These are phyloP conservation scores for Seminavis robusta DNA, from an alignment of 108 stramenopile species.

Conservation along the genomic window DNA sequence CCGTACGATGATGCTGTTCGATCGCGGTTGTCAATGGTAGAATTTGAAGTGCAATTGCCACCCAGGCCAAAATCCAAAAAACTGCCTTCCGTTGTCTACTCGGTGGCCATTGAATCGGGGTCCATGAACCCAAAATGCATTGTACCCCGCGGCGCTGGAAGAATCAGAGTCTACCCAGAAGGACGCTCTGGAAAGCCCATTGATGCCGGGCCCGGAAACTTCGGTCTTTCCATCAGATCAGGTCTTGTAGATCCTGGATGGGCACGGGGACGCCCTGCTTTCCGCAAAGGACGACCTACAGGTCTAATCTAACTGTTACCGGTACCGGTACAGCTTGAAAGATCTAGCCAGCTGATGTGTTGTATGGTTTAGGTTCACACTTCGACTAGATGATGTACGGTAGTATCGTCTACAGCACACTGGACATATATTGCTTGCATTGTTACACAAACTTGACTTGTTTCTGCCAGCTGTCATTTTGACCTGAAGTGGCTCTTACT, in stretches of 20 bases:
- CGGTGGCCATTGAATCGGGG: constrained; percentile 51
- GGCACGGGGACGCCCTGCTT: constrained; percentile 61
- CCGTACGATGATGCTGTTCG: constrained; percentile 47
- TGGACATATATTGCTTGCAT: constrained; percentile 49
- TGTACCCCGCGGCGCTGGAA: constrained; percentile 54
- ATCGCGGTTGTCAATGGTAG: constrained; percentile 26
- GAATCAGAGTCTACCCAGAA: constrained; percentile 53
- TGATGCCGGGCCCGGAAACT: constrained; percentile 44
- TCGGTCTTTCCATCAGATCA: constrained; percentile 51
- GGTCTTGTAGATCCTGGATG: constrained; percentile 79
- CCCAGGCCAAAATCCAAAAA: constrained; percentile 13
- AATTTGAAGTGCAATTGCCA: constrained; percentile 37
- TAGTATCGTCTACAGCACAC: constrained; percentile 48
- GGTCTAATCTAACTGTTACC: constrained; percentile 57
- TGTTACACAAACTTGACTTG: constrained; percentile 65
- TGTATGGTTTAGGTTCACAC: too few species aligned
- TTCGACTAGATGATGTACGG: too few species aligned
- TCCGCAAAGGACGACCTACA: constrained; percentile 62
- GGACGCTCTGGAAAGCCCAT: constrained; percentile 40
- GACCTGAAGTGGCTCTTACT: constrained; percentile 35
- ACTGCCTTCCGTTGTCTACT: constrained; percentile 58
- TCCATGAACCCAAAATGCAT: constrained; percentile 59
- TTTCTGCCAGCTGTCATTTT: constrained; percentile 52
- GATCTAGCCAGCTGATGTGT: too few species aligned
- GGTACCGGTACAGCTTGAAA: too few species aligned